Percentiles rank a stretch among this genome's conserved stretches.
phyloP scores from a whole-genome alignment of 2,329 filamentous ascomycete species.

The Xylariaceae sp. region DNA sequence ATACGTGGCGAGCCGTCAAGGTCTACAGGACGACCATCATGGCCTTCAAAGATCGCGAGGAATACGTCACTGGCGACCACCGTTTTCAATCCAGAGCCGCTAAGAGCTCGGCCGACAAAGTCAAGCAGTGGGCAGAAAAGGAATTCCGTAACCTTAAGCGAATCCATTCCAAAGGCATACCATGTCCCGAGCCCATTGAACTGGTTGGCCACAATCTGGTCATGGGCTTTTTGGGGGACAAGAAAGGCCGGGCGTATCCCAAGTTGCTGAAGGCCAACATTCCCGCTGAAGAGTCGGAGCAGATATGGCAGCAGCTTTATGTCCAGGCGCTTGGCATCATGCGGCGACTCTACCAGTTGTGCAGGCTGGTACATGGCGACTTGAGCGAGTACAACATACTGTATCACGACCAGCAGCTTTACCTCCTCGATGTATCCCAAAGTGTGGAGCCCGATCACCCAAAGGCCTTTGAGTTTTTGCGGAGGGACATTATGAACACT shows the following conservation, averaged over 20 bases:
- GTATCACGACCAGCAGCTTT: conserved; percentile 74
- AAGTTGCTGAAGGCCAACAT: conserved; percentile 82
- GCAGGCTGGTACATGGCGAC: conserved; percentile 89
- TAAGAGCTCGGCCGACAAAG: conserved; percentile 88
- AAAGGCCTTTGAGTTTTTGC: conserved; percentile 81
- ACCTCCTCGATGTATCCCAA: conserved; percentile 96
- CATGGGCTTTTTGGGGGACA: conserved; percentile 88
- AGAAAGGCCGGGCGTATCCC: conserved; percentile 80
- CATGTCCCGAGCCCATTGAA: conserved; percentile 81
- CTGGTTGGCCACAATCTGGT: conserved; percentile 91
- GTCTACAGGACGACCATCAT: conserved; percentile 98
- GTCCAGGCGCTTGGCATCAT: conserved; percentile 79
- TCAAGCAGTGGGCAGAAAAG: conserved; percentile 98
- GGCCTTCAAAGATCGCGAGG: conserved; percentile 95
- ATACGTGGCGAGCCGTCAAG: conserved; percentile 81
- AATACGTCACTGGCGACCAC: conserved; percentile 92
- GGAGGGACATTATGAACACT: conserved; percentile 98
- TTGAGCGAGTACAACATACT: conserved; percentile 97
- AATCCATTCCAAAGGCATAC: conserved; percentile 75
- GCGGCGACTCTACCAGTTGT: conserved; percentile 88
- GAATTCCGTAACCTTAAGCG: conserved; percentile 90
- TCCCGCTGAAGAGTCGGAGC: conserved; percentile 56
- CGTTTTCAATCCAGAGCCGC: conserved; percentile 86
- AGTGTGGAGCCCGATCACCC: conserved; percentile 97
- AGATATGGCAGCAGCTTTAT: conserved; percentile 73